Percentiles rank a stretch among this genome's conserved stretches.
phyloP scores from a whole-genome alignment of 116 monocot genomes.

The Phalaenopsis hybrid region DNA sequence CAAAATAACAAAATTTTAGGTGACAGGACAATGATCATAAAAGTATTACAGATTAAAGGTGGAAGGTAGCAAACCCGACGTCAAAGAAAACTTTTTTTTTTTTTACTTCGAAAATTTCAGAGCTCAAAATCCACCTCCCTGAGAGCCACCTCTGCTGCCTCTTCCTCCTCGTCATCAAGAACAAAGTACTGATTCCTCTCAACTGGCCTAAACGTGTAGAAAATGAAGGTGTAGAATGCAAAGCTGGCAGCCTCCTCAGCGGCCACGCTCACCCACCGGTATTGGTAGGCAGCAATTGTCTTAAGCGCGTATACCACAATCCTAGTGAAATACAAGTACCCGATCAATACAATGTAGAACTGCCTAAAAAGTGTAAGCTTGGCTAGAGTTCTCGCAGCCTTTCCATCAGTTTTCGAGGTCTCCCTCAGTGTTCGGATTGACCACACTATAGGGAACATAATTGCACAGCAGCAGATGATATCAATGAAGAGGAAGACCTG shows the following conservation, averaged over 20 bases:
- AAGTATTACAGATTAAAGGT: background rate
- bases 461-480: slow-evolving; percentile 76
- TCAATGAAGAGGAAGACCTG: slow-evolving; percentile 83
- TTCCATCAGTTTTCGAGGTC: slow-evolving; percentile 82
- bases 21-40: background rate
- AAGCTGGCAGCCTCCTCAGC: slow-evolving; percentile 57
- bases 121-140: slow-evolving; percentile 74
- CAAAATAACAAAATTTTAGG: background rate
- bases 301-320: slow-evolving; percentile 64
- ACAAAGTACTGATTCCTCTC: slow-evolving; percentile 76
- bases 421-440: slow-evolving; percentile 70
- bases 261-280: slow-evolving; percentile 63
- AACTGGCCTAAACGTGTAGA: slow-evolving; percentile 61
- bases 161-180: slow-evolving; percentile 76
- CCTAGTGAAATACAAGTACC: slow-evolving; percentile 77
- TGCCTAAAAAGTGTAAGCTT: slow-evolving; percentile 73
- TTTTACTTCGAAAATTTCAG: slow-evolving; percentile 10
- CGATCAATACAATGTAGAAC: slow-evolving; percentile 67
- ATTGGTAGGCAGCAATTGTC: slow-evolving; percentile 64
- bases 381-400: slow-evolving; percentile 60
- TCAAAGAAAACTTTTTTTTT: background rate
- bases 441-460: slow-evolving; percentile 86
- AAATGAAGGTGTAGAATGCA: slow-evolving; percentile 62
- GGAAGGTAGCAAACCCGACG: background rate
- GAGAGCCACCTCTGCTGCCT: slow-evolving; percentile 49